These are phyloP conservation scores for Sporothrix pseudoabietina DNA, from an alignment of 2,329 filamentous ascomycete genomes.

Conservation along the genomic window DNA sequence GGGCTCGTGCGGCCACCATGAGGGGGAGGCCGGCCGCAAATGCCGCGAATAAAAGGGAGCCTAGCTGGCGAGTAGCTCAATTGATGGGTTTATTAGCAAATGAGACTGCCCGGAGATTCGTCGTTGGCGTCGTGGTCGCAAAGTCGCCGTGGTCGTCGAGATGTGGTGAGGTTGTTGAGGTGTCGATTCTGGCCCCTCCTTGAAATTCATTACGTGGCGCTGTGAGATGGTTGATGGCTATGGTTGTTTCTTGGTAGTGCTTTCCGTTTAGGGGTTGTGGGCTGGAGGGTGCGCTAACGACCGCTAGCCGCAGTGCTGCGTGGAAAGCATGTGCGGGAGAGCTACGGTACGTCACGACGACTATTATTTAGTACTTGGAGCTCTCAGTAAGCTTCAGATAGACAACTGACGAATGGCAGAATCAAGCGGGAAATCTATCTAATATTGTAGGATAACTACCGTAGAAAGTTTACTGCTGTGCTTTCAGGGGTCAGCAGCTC, in stretches of 20 bases:
- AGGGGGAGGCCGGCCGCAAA: neutral
- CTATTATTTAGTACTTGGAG: neutral
- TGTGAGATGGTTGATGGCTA: neutral
- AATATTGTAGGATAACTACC: too few species aligned
- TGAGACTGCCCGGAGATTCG: neutral
- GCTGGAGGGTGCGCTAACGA: neutral
- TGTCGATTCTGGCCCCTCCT: neutral
- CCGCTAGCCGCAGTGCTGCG: neutral
- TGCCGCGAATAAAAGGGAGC: neutral
- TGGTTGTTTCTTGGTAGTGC: neutral
- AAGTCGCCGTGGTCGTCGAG: neutral
- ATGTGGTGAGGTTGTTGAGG: neutral
- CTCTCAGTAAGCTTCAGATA: neutral
- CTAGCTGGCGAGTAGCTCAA: neutral
- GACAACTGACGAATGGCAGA: too few species aligned
- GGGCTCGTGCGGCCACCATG: constrained; percentile 13
- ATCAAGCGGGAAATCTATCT: too few species aligned
- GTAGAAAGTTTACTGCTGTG: neutral
- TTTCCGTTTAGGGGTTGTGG: constrained; percentile 1
- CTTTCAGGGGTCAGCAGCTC: neutral
- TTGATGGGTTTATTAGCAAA: neutral
- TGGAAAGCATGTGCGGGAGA: constrained; percentile 9
- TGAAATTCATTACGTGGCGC: constrained; percentile 21
- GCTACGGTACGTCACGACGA: constrained; percentile 13
- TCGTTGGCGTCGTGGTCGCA: neutral